Evolutionary conservation across 371 early-diverging fungal genomes (phyloP).

Genomic region (Mortierella sp.): DNA sequence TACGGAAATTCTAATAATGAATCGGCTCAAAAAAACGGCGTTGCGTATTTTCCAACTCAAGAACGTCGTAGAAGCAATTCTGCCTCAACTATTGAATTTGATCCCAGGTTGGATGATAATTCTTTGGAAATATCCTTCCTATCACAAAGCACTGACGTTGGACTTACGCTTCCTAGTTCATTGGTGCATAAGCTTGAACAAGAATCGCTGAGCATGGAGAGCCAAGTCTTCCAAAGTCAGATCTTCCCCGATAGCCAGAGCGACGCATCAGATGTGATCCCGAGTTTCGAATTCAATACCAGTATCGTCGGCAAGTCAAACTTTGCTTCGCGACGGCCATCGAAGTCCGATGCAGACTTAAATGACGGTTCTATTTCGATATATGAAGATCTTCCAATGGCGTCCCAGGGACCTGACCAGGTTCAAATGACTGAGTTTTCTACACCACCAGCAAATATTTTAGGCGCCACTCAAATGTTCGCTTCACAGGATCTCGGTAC

Average conservation of each 20-base stretch:
- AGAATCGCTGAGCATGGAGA: constrained; percentile 5
- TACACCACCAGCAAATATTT: neutral
- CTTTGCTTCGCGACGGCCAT: neutral
- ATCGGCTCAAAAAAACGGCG: neutral
- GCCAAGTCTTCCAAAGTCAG: constrained; percentile 18
- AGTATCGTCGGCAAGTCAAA: constrained; percentile 4
- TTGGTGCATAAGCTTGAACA: constrained; percentile 15
- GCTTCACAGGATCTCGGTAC: constrained; percentile 15
- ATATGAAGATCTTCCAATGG: neutral
- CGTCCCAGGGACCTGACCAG: neutral
- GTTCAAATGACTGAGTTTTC: neutral
- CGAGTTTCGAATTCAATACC: constrained; percentile 13
- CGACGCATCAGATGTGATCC: constrained; percentile 23
- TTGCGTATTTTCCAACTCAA: neutral
- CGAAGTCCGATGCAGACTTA: neutral
- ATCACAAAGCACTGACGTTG: neutral
- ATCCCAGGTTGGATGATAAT: neutral
- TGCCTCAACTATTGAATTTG: neutral
- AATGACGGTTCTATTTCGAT: neutral
- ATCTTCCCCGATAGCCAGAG: constrained; percentile 23
- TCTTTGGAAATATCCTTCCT: neutral
- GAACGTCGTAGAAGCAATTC: neutral
- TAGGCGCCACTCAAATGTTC: neutral
- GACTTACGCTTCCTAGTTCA: constrained; percentile 11
- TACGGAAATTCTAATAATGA: neutral